These are phyloP conservation scores for Cladosporium sp. DNA, from an alignment of 2,329 filamentous ascomycete species.

Conservation along the genomic window DNA sequence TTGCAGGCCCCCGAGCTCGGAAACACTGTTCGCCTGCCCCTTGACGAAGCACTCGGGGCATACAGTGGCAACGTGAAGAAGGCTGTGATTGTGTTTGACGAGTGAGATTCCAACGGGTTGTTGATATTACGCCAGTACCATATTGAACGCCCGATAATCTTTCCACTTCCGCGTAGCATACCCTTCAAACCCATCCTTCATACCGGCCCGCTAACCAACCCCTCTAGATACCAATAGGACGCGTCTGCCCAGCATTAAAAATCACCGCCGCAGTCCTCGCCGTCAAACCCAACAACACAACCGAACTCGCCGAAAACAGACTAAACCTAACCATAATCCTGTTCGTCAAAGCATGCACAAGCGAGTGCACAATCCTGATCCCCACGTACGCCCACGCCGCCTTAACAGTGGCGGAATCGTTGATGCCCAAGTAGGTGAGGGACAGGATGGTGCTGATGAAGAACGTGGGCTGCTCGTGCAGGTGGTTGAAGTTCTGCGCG, in stretches of 20 bases:
- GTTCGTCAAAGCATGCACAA: slow-evolving; percentile 45
- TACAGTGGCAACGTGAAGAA: slow-evolving; percentile 22
- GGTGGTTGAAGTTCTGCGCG: slow-evolving; percentile 46
- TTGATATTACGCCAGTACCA: no score
- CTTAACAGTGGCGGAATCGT: slow-evolving; percentile 34
- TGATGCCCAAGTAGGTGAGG: slow-evolving; percentile 38
- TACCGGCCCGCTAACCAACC: no score
- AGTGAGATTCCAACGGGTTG: neutral
- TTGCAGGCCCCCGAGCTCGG: slow-evolving; percentile 11
- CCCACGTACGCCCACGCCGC: slow-evolving; percentile 50
- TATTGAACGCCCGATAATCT: no score
- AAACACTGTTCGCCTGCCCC: slow-evolving; percentile 9
- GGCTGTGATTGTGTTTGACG: slow-evolving; percentile 21
- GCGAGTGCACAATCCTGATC: slow-evolving; percentile 43
- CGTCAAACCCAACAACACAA: slow-evolving; percentile 40
- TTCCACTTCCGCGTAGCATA: no score
- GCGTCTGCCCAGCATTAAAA: no score
- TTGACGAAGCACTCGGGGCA: slow-evolving; percentile 16
- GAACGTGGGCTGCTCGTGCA: slow-evolving; percentile 49
- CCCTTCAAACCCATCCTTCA: no score
- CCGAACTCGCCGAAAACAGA: slow-evolving; percentile 38
- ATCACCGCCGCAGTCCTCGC: slow-evolving; percentile 22
- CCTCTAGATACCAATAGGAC: no score
- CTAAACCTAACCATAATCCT: slow-evolving; percentile 41
- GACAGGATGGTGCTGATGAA: slow-evolving; percentile 47